Conservation (phyloP, 106 monocot genomes). For the Dactylorhiza incarnata region DNA sequence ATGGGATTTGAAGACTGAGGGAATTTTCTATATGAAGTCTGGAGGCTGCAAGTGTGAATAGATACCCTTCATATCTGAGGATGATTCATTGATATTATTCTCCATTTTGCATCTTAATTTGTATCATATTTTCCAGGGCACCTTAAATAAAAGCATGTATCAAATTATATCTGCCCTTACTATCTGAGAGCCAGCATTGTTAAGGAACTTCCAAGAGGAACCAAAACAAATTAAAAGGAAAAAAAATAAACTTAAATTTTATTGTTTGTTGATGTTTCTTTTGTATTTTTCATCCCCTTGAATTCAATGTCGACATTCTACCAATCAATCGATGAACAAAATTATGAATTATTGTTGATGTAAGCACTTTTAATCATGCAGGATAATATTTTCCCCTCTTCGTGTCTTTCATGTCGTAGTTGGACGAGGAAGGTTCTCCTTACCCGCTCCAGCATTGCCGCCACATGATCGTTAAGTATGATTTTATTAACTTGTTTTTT, state of each 20-base stretch:
- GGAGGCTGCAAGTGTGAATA: neutral
- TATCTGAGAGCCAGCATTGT: no score
- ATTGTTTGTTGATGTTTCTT: no score
- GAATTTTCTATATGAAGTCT: neutral
- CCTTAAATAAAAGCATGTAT: no score
- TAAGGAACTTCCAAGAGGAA: no score
- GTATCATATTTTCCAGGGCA: neutral
- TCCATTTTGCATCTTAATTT: neutral
- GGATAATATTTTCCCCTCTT: no score
- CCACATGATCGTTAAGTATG: slow-evolving; percentile 96
- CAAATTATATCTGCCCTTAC: no score
- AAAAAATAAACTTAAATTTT: no score
- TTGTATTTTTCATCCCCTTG: neutral
- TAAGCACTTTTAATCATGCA: no score
- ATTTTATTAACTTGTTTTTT: slow-evolving; percentile 11
- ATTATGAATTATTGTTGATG: neutral
- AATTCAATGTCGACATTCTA: neutral
- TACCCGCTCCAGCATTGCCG: slow-evolving; percentile 90
- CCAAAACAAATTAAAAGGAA: no score
- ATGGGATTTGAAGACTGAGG: neutral
- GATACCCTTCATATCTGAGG: neutral
- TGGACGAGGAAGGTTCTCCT: slow-evolving; percentile 86
- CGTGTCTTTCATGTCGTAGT: slow-evolving; percentile 84
- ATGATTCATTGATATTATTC: neutral
- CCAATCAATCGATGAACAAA: neutral